These are phyloP conservation scores for Tuber calosporum DNA, from an alignment of 495 filamentous ascomycete genomes.

Conservation along the genomic window DNA sequence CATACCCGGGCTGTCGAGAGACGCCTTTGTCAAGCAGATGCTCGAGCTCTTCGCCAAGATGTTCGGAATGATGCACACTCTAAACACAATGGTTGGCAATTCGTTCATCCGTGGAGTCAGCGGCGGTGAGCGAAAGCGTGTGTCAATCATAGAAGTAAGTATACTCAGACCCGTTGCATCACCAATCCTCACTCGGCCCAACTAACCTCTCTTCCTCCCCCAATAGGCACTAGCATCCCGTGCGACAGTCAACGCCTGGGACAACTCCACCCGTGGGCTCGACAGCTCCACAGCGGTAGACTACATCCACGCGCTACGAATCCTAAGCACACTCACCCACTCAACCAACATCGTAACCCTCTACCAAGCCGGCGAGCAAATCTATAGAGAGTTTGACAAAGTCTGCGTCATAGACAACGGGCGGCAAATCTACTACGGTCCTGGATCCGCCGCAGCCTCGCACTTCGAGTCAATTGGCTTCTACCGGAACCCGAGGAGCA, in stretches of 20 bases:
- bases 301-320: slow-evolving; percentile 48
- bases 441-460: slow-evolving; percentile 55
- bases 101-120: slow-evolving; percentile 69
- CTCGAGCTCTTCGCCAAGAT: slow-evolving; percentile 49
- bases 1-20: slow-evolving; percentile 45
- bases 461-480: slow-evolving; percentile 68
- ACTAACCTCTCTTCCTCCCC: slow-evolving; percentile 8
- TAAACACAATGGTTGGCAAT: slow-evolving; percentile 77
- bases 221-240: slow-evolving; percentile 44
- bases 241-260: slow-evolving; percentile 53
- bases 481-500: slow-evolving; percentile 58
- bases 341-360: slow-evolving; percentile 73
- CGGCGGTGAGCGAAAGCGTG: slow-evolving; percentile 55
- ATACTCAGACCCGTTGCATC: slow-evolving; percentile 17
- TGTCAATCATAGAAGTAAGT: slow-evolving; percentile 51
- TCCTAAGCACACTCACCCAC: slow-evolving; percentile 73
- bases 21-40: slow-evolving; percentile 48
- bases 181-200: background rate
- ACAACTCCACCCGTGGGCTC: slow-evolving; percentile 52
- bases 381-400: slow-evolving; percentile 67
- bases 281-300: slow-evolving; percentile 49
- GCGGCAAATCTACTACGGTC: slow-evolving; percentile 61
- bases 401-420: slow-evolving; percentile 61
- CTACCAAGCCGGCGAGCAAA: slow-evolving; percentile 66
- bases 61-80: slow-evolving; percentile 74